Evolutionary conservation across 73 alveolate species (phyloP).

Genomic region (Urostyla sp.): DNA sequence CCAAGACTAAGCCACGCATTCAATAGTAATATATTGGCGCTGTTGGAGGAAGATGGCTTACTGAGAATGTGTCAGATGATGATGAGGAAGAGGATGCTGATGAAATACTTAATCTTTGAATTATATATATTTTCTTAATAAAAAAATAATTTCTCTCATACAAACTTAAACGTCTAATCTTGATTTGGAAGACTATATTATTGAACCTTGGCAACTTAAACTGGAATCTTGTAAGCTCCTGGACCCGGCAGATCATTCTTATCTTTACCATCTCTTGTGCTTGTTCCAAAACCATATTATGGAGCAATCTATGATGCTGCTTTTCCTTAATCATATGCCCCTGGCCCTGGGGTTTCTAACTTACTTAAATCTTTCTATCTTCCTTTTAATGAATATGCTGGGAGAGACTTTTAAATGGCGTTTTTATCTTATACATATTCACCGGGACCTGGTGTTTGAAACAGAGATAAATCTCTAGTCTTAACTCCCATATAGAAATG

Average conservation of each 20-base stretch:
- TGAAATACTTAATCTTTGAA: no score
- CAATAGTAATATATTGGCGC: no score
- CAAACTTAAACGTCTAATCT: conserved; percentile 53
- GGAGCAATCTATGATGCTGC: conserved; percentile 20
- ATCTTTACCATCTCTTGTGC: conserved; percentile 17
- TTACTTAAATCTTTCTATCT: neutral
- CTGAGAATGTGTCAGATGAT: no score
- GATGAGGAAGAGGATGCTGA: no score
- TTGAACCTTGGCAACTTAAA: conserved; percentile 58
- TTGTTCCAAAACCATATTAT: conserved; percentile 41
- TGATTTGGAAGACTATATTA: conserved; percentile 52
- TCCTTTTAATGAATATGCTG: conserved; percentile 34
- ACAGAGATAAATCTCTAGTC: neutral
- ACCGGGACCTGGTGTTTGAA: conserved; percentile 33
- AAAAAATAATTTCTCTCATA: conserved; percentile 9
- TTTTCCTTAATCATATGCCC: neutral
- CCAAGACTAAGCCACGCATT: no score
- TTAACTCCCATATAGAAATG: conserved; percentile 45
- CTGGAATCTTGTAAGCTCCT: conserved; percentile 61
- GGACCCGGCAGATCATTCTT: conserved; percentile 59
- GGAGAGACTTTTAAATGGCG: neutral
- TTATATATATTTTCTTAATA: no score
- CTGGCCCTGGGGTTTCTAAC: conserved; percentile 36
- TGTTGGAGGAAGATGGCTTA: no score
- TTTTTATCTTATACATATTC: neutral